phyloP scores from a whole-genome alignment of 257 asterid species.

The Nyctanthes arbortristis region DNA sequence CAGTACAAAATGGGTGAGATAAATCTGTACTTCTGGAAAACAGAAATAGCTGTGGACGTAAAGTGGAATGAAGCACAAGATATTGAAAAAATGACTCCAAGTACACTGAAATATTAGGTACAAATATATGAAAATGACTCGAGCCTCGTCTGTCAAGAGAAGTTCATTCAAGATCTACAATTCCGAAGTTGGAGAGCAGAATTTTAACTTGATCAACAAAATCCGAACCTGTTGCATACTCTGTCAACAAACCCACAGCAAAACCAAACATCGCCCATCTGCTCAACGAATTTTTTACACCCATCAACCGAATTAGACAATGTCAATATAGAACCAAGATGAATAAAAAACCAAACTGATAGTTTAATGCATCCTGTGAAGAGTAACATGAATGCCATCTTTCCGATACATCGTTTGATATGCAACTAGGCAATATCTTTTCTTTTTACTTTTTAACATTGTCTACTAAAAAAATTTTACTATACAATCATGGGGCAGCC shows the following conservation, averaged over 20 bases:
- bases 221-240: conserved; percentile 96
- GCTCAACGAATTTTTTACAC: conserved; percentile 31
- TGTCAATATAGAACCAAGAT: neutral
- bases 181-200: conserved; percentile 94
- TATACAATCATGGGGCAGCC: no score
- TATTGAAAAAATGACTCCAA: neutral
- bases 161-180: conserved; percentile 80
- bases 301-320: neutral
- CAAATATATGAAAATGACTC: neutral
- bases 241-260: conserved; percentile 94
- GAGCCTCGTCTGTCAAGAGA: neutral
- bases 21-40: neutral
- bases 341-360: neutral
- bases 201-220: conserved; percentile 94
- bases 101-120: neutral
- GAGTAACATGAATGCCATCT: neutral
- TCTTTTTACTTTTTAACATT: no score
- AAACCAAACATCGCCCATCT: conserved; percentile 99
- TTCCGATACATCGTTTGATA: neutral
- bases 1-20: neutral
- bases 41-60: no score
- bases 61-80: neutral
- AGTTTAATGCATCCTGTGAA: neutral
- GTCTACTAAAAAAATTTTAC: no score
- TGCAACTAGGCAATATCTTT: neutral